Evolutionary conservation across 139 green algal species (phyloP), one percentile per base, ranked within the genome.

Genomic region (Gonium pectorale): DNA sequence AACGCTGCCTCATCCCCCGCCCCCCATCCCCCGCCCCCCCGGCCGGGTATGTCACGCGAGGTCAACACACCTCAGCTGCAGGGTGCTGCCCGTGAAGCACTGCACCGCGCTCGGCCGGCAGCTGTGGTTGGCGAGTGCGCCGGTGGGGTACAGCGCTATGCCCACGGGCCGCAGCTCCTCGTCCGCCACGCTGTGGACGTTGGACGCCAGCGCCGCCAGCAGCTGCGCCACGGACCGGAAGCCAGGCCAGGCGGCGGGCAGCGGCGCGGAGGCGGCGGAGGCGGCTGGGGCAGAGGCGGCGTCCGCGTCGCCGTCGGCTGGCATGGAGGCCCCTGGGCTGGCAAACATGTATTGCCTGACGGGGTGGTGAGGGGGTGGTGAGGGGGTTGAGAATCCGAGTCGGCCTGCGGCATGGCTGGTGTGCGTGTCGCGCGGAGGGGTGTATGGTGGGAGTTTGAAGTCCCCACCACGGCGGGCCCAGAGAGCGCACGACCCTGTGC

Each of bases 111-210:
- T 96, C 37, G 94, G 93, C 3, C n/a, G 54, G 86, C 91, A 95
- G 73, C 67, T 86, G 89, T 97, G 94, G 90, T 97, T 97, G 67
- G 92, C 82, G 80, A 97, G 84, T 0, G 93, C 91, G 0, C 88
- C 91, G 37, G 91, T 80, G 0, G 94, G 94, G 85, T 94, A 97
- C 11, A 97, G 69, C 13, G 91, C 94, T 9, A 93, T 72, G 22
- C 93, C 94, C 81, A 93, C 11, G 0, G 92, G 90, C 27, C 86
- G 86, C 81, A 95, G 88, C 87, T 96, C 93, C 62, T 94, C 89
- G 75, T 96, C 92, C 70, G 92, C 95, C 24, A 96, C 90, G 21
- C 92, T 96, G 88, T 96, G 93, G 68, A 87, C 92, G 87, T 97
- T 96, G 90, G 78, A 92, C 2, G 92, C 89, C 74, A 96, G 89